Evolutionary conservation across 2,329 filamentous ascomycete species (phyloP).

Genomic region (Pseudopyricularia cyperi): DNA sequence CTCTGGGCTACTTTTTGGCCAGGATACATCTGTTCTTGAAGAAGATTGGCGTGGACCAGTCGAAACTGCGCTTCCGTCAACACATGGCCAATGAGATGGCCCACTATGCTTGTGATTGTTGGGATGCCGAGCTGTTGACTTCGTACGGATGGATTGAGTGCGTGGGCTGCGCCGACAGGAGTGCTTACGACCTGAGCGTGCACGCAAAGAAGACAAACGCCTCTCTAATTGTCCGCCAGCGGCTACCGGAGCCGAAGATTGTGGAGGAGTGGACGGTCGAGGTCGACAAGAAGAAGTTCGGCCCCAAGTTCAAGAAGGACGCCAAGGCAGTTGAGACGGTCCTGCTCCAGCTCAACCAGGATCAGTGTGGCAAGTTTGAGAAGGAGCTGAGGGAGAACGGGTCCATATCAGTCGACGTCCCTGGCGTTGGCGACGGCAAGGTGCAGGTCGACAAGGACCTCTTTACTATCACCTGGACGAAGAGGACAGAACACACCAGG

Average conservation of each 20-base stretch:
- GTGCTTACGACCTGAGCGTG: constrained; percentile 85
- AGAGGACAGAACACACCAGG: constrained; percentile 67
- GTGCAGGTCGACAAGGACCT: constrained; percentile 70
- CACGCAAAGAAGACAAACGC: constrained; percentile 88
- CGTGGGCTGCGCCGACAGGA: constrained; percentile 80
- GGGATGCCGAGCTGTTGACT: constrained; percentile 88
- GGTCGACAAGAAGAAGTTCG: constrained; percentile 90
- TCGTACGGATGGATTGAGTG: constrained; percentile 97
- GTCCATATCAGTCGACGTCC: constrained; percentile 66
- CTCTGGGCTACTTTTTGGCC: constrained; percentile 91
- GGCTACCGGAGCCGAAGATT: constrained; percentile 60
- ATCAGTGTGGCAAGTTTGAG: constrained; percentile 67
- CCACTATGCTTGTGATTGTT: constrained; percentile 94
- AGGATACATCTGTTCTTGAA: constrained; percentile 84
- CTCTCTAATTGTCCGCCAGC: constrained; percentile 73
- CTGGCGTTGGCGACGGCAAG: constrained; percentile 52
- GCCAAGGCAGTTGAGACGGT: constrained; percentile 74
- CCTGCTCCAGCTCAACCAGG: constrained; percentile 63
- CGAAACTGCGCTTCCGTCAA: constrained; percentile 89
- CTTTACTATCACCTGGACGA: constrained; percentile 72
- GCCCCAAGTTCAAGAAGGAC: constrained; percentile 90
- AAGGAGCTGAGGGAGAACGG: constrained; percentile 60
- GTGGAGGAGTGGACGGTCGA: constrained; percentile 83
- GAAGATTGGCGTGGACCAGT: constrained; percentile 75
- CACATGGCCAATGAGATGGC: constrained; percentile 75